phyloP scores from a whole-genome alignment of 192 early-diverging fungal species.

The Coemansia sp. region DNA sequence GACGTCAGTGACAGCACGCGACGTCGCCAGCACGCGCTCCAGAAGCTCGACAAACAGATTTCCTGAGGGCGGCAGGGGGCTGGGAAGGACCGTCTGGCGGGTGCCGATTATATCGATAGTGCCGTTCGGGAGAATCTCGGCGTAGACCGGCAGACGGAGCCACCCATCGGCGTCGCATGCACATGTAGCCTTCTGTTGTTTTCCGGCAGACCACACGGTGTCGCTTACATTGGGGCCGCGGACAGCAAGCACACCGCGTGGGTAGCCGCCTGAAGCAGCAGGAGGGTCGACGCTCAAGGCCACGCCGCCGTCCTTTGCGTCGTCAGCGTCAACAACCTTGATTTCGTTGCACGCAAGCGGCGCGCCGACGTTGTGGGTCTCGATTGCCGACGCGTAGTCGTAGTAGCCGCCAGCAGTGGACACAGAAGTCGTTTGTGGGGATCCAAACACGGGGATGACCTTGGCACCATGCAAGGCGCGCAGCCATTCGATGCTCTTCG shows the following conservation, averaged over 20 bases:
- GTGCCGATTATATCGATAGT: constrained; percentile 37
- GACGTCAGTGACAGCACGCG: constrained; percentile 29
- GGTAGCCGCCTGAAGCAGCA: constrained; percentile 15
- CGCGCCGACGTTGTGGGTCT: constrained; percentile 47
- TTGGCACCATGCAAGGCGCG: constrained; percentile 41
- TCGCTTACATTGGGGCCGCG: constrained; percentile 44
- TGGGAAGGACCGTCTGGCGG: constrained; percentile 12
- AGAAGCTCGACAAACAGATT: constrained; percentile 25
- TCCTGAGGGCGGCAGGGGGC: constrained; percentile 21
- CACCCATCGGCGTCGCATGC: constrained; percentile 24
- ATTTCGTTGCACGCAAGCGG: constrained; percentile 54
- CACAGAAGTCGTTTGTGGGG: constrained; percentile 18
- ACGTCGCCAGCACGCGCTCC: constrained; percentile 28
- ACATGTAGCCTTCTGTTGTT: background rate
- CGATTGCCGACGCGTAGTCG: constrained; percentile 52
- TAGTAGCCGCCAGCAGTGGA: constrained; percentile 31
- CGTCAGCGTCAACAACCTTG: constrained; percentile 34
- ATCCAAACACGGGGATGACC: constrained; percentile 46
- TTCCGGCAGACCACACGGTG: constrained; percentile 24
- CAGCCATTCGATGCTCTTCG: constrained; percentile 45
- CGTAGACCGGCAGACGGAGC: constrained; percentile 33
- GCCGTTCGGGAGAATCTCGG: constrained; percentile 47
- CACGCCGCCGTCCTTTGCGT: background rate
- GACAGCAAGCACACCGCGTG: constrained; percentile 38
- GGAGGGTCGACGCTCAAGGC: constrained; percentile 21